Evolutionary conservation across 2,329 filamentous ascomycete species (phyloP).

Genomic region (Colletotrichum plurivorum): DNA sequence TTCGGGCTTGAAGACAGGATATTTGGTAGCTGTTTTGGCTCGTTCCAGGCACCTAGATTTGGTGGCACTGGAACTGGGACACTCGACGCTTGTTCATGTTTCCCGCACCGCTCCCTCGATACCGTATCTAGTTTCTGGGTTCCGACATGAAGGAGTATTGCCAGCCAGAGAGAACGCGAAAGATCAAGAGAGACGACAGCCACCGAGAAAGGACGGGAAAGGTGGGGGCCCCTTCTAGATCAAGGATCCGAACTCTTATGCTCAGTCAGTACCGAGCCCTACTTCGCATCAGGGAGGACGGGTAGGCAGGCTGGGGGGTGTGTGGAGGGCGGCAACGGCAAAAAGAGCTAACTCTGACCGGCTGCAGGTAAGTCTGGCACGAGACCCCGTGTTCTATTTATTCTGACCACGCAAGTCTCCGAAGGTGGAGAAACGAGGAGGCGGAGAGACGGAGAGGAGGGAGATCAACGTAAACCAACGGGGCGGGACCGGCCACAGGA

Average conservation of each 20-base stretch:
- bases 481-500: slow-evolving; percentile 33
- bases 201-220: not conserved
- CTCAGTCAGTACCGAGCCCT: not conserved
- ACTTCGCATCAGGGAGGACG: not conserved
- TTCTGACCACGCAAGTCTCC: slow-evolving; percentile 7
- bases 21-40: not conserved
- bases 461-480: slow-evolving; percentile 33
- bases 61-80: slow-evolving; percentile 1
- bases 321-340: slow-evolving; percentile 21
- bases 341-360: slow-evolving; percentile 13
- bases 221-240: not conserved
- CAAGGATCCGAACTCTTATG: slow-evolving; percentile 11
- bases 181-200: not conserved
- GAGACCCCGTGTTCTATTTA: slow-evolving; percentile 32
- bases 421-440: slow-evolving; percentile 12
- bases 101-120: slow-evolving; percentile 16
- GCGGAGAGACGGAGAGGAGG: slow-evolving; percentile 24
- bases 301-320: slow-evolving; percentile 12
- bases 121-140: not conserved
- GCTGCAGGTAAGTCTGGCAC: slow-evolving; percentile 20
- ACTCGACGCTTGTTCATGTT: slow-evolving; percentile 19
- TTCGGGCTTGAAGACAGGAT: not conserved
- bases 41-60: not conserved
- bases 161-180: not conserved
- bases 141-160: slow-evolving; percentile 8